Conservation (phyloP, 495 filamentous ascomycete species). For the Penicillium arizonense region DNA sequence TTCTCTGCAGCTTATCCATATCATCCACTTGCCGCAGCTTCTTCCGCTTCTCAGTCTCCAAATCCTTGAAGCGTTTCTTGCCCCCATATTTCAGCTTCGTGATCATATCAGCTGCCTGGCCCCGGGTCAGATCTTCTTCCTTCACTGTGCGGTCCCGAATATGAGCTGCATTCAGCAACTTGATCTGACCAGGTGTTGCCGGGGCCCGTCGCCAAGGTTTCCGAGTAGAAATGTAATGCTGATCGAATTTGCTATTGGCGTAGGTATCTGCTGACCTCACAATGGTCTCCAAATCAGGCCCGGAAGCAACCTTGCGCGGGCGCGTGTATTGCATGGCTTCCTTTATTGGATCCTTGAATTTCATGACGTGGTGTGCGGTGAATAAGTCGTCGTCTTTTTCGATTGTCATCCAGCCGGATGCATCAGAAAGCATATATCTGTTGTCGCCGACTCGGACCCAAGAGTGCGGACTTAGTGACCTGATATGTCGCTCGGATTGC, state of each 20-base stretch:
- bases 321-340: slow-evolving; percentile 47
- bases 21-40: slow-evolving; percentile 23
- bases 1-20: slow-evolving; percentile 32
- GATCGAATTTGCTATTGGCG: slow-evolving; percentile 61
- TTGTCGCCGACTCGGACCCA: slow-evolving; percentile 75
- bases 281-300: slow-evolving; percentile 62
- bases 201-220: slow-evolving; percentile 65
- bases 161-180: slow-evolving; percentile 67
- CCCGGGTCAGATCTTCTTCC: slow-evolving; percentile 64
- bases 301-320: slow-evolving; percentile 62
- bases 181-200: slow-evolving; percentile 68
- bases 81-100: slow-evolving; percentile 86
- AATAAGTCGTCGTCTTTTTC: slow-evolving; percentile 41
- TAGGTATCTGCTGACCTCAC: slow-evolving; percentile 83
- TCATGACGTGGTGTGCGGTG: slow-evolving; percentile 33
- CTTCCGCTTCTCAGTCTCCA: slow-evolving; percentile 35
- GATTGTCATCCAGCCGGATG: slow-evolving; percentile 55
- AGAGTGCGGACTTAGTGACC: slow-evolving; percentile 64
- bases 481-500: slow-evolving; percentile 72
- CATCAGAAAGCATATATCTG: slow-evolving; percentile 62
- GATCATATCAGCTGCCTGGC: slow-evolving; percentile 87
- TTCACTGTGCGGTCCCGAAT: slow-evolving; percentile 53
- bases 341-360: slow-evolving; percentile 22
- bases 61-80: slow-evolving; percentile 62
- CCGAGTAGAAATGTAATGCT: slow-evolving; percentile 52